phyloP scores from a whole-genome alignment of 2,329 filamentous ascomycete genomes.

The Claviceps monticola region DNA sequence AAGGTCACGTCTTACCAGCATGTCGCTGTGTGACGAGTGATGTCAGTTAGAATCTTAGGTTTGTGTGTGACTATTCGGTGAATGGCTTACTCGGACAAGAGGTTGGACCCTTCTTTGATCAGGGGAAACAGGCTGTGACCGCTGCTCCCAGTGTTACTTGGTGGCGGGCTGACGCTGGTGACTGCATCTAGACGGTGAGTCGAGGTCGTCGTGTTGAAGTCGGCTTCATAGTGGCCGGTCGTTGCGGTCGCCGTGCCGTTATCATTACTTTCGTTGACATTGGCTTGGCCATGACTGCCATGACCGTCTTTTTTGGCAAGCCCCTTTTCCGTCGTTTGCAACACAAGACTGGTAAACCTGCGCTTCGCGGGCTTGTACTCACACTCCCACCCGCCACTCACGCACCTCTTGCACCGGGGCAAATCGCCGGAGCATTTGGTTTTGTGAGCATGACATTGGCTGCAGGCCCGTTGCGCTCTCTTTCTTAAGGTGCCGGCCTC shows the following conservation, averaged over 20 bases:
- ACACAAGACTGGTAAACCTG: conserved; percentile 21
- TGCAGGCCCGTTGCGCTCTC: conserved; percentile 28
- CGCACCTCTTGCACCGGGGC: conserved; percentile 25
- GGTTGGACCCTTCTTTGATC: conserved; percentile 11
- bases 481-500: conserved; percentile 28
- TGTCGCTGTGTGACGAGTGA: conserved; percentile 12
- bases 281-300: neutral
- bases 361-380: conserved; percentile 26
- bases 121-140: conserved; percentile 9
- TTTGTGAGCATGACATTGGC: conserved; percentile 27
- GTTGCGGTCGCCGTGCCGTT: neutral
- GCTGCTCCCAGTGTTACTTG: conserved; percentile 4
- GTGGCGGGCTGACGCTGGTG: conserved; percentile 11
- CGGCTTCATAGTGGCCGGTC: neutral
- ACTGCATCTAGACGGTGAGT: conserved; percentile 6
- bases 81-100: conserved; percentile 17
- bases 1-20: conserved; percentile 21
- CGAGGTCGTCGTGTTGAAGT: conserved; percentile 4
- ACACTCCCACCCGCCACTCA: conserved; percentile 20
- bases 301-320: neutral
- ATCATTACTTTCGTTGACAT: neutral
- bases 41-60: neutral
- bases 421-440: conserved; percentile 29
- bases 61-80: neutral
- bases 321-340: conserved; percentile 8